A percentile compares a stretch with the other conserved stretches of the same genome.
Conservation (phyloP, 2,329 filamentous ascomycete species). For the Aspergillus carbonarius region DNA sequence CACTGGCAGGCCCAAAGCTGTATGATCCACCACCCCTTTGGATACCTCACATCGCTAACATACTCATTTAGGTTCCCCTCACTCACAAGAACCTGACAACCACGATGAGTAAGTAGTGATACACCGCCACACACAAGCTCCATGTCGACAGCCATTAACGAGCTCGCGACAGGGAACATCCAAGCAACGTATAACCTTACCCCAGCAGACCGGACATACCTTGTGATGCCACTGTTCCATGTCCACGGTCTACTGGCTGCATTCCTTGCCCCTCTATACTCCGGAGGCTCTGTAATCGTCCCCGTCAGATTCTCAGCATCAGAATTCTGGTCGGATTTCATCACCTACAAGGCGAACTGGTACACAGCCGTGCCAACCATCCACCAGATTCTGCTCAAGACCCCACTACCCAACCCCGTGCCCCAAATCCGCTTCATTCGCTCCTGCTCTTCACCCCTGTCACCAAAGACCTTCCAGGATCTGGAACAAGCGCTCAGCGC, state of each 20-base stretch:
- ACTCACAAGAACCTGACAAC: constrained; percentile 77
- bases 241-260: constrained; percentile 84
- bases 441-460: constrained; percentile 80
- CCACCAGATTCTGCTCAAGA: constrained; percentile 82
- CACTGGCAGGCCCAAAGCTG: constrained; percentile 81
- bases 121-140: not conserved
- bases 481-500: constrained; percentile 74
- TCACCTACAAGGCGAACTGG: constrained; percentile 75
- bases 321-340: constrained; percentile 80
- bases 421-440: constrained; percentile 81
- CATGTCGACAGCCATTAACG: constrained; percentile 1
- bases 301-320: constrained; percentile 76
- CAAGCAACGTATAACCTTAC: constrained; percentile 73
- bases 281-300: constrained; percentile 76
- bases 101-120: constrained; percentile 66
- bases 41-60: constrained; percentile 2
- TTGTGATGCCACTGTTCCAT: constrained; percentile 90
- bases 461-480: constrained; percentile 76
- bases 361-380: constrained; percentile 93
- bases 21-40: constrained; percentile 37
- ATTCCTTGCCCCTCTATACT: constrained; percentile 73
- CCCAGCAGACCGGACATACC: constrained; percentile 70
- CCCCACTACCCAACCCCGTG: constrained; percentile 64
- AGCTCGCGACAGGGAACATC: constrained; percentile 62
- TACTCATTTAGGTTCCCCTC: constrained; percentile 61